Evolutionary conservation across 805 yeast species (phyloP).

Genomic region (Schizosaccharomyces cryophilus): DNA sequence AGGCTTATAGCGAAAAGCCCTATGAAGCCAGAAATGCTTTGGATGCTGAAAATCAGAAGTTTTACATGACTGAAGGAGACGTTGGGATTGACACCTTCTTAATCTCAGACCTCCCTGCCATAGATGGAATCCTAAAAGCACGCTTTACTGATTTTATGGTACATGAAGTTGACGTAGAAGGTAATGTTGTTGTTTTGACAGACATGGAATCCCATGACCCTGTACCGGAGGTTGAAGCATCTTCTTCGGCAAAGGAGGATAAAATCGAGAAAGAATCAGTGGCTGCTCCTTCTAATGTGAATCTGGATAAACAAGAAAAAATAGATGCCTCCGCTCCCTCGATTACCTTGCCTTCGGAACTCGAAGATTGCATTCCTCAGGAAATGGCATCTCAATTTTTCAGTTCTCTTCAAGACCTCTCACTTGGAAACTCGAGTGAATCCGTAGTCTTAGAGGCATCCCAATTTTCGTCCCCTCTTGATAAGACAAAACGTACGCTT

Average conservation of each 20-base stretch:
- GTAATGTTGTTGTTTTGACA: constrained; percentile 58
- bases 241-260: constrained; percentile 4
- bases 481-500: constrained; percentile 49
- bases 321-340: background rate
- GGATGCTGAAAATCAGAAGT: background rate
- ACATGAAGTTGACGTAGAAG: constrained; percentile 52
- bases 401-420: constrained; percentile 2
- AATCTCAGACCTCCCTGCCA: background rate
- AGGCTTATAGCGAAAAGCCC: background rate
- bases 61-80: background rate
- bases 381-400: background rate
- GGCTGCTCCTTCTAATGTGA: background rate
- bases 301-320: background rate
- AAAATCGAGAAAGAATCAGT: background rate
- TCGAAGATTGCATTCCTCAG: background rate
- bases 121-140: background rate
- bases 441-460: constrained; percentile 14
- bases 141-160: constrained; percentile 61
- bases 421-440: constrained; percentile 9
- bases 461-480: constrained; percentile 25
- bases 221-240: constrained; percentile 22
- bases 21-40: background rate
- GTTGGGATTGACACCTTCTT: background rate
- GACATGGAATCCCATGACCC: constrained; percentile 17
- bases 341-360: background rate